phyloP scores from a whole-genome alignment of 345 rosid genomes.

The Hibiscus trionum region DNA sequence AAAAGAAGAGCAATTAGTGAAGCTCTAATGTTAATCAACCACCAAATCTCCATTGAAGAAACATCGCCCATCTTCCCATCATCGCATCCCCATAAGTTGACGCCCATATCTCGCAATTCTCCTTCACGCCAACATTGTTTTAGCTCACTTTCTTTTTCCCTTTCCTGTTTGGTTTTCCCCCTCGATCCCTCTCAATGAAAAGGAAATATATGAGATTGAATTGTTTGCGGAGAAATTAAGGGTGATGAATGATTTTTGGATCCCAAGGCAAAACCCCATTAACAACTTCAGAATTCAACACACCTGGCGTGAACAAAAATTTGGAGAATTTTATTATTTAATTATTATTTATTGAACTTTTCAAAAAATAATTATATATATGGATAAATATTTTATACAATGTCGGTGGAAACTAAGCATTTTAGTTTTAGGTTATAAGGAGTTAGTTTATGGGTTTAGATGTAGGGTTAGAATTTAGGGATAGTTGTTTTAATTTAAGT shows the following conservation, averaged over 20 bases:
- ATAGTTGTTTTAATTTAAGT: no score
- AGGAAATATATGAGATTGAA: not conserved
- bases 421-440: no score
- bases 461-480: no score
- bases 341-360: no score
- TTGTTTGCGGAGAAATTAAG: not conserved
- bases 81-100: not conserved
- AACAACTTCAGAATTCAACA: not conserved
- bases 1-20: conserved; percentile 1
- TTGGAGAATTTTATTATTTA: no score
- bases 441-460: no score
- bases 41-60: conserved; percentile 6
- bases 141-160: not conserved
- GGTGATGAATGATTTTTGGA: not conserved
- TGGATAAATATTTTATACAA: no score
- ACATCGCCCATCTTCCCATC: not conserved
- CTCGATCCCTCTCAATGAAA: not conserved
- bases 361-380: no score
- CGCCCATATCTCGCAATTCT: not conserved
- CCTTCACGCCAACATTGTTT: not conserved
- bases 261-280: not conserved
- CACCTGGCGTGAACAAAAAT: not conserved
- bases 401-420: no score
- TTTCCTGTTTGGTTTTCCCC: not conserved
- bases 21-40: conserved; percentile 9